Conservation (phyloP, 805 yeast species). For the Hanseniaspora pseudoguilliermondii region DNA sequence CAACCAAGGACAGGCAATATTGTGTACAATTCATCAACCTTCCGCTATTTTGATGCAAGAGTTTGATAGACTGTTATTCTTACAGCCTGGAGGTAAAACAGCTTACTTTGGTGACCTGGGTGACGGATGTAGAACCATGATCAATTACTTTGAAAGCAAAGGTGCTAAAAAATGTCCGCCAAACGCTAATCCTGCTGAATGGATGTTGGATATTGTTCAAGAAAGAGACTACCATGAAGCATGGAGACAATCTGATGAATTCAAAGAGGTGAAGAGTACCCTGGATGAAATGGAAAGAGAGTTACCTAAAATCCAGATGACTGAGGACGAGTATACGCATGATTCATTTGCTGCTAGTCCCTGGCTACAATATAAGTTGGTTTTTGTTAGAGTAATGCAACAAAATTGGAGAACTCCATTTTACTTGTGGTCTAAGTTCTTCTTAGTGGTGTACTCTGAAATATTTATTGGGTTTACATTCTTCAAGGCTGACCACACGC, state of each 20-base stretch:
- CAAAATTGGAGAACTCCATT: conserved; percentile 35
- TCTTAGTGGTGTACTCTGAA: conserved; percentile 33
- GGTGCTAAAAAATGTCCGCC: conserved; percentile 51
- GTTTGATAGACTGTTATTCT: conserved; percentile 47
- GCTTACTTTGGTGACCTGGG: conserved; percentile 62
- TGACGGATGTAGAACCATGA: conserved; percentile 38
- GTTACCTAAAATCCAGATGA: conserved; percentile 17
- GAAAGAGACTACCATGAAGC: conserved; percentile 42
- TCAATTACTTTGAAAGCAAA: conserved; percentile 48
- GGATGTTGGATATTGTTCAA: conserved; percentile 45
- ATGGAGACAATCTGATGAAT: conserved; percentile 38
- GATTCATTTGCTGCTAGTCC: conserved; percentile 18
- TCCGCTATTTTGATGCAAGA: conserved; percentile 50
- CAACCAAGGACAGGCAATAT: conserved; percentile 51
- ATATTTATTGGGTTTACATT: conserved; percentile 42
- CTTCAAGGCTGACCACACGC: conserved; percentile 38
- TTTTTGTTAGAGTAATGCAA: conserved; percentile 30
- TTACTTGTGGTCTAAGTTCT: conserved; percentile 32
- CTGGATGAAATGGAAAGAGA: conserved; percentile 39
- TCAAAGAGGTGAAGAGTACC: conserved; percentile 29
- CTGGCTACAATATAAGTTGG: conserved; percentile 26
- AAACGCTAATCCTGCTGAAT: conserved; percentile 56
- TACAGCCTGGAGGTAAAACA: conserved; percentile 58
- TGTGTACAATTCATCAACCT: conserved; percentile 61
- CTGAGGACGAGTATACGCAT: conserved; percentile 19